Evolutionary conservation across 2,329 filamentous ascomycete genomes (phyloP).

Genomic region (Colletotrichum shisoi): DNA sequence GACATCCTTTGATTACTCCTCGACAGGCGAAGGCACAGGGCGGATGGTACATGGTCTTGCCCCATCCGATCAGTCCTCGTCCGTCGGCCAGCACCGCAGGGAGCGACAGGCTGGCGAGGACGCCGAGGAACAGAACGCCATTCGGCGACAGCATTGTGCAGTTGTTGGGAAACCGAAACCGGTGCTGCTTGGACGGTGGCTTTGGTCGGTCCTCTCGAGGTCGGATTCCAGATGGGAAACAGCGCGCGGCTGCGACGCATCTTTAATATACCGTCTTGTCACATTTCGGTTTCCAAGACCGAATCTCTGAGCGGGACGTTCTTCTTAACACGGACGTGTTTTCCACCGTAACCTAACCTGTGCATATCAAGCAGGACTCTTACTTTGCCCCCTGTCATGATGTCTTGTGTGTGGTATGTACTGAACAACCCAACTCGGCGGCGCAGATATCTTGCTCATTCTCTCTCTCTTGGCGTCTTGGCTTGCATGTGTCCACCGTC

Average conservation of each 20-base stretch:
- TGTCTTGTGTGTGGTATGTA: not conserved
- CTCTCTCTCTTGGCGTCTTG: constrained; percentile 17
- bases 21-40: constrained; percentile 50
- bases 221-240: not conserved
- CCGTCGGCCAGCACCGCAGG: constrained; percentile 35
- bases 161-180: not conserved
- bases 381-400: not conserved
- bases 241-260: no score
- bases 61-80: constrained; percentile 48
- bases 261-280: no score
- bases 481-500: not conserved
- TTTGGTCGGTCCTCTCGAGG: not conserved
- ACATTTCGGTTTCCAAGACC: no score
- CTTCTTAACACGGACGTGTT: not conserved
- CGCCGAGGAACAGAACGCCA: not conserved
- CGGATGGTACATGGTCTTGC: constrained; percentile 49
- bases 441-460: constrained; percentile 13
- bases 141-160: not conserved
- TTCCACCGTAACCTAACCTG: not conserved
- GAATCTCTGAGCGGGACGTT: no score
- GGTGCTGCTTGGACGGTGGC: not conserved
- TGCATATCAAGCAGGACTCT: no score
- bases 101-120: not conserved
- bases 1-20: constrained; percentile 42
- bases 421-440: not conserved